Percentiles rank a stretch among this genome's conserved stretches.
Evolutionary conservation across 345 rosid genomes (phyloP).

Genomic region (Mercurialis annua): DNA sequence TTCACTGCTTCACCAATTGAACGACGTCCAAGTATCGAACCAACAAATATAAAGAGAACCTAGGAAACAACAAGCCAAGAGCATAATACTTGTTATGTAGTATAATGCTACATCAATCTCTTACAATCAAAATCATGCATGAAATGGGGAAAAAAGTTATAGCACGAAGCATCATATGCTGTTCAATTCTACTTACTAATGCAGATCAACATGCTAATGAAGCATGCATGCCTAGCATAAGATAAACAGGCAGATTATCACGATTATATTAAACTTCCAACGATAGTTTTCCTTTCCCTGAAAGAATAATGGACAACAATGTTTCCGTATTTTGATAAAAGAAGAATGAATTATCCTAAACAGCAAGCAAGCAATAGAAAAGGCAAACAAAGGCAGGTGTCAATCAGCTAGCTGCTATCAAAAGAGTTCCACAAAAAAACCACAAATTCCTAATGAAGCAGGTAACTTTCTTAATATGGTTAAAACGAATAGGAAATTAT

Average conservation of each 20-base stretch:
- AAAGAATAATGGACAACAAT: background rate
- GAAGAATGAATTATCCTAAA: too few species aligned
- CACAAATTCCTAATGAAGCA: background rate
- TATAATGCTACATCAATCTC: background rate
- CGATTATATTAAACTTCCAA: background rate
- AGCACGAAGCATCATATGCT: too few species aligned
- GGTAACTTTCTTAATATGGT: background rate
- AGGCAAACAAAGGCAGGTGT: background rate
- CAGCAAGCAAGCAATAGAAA: too few species aligned
- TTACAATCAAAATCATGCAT: too few species aligned
- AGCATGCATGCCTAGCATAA: background rate
- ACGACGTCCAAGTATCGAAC: background rate
- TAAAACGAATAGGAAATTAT: background rate
- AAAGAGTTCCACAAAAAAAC: background rate
- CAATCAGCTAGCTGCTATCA: background rate
- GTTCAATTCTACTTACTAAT: background rate
- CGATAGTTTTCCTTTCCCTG: background rate
- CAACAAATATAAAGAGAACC: background rate
- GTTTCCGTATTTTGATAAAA: background rate
- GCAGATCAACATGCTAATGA: background rate
- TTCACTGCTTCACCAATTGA: background rate
- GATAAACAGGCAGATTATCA: background rate
- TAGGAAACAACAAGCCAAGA: background rate
- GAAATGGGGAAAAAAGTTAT: background rate
- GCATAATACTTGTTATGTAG: background rate